Percentiles rank a stretch among this genome's conserved stretches.
phyloP scores from a whole-genome alignment of 352 stramenopile species.

The Pythium sp. region DNA sequence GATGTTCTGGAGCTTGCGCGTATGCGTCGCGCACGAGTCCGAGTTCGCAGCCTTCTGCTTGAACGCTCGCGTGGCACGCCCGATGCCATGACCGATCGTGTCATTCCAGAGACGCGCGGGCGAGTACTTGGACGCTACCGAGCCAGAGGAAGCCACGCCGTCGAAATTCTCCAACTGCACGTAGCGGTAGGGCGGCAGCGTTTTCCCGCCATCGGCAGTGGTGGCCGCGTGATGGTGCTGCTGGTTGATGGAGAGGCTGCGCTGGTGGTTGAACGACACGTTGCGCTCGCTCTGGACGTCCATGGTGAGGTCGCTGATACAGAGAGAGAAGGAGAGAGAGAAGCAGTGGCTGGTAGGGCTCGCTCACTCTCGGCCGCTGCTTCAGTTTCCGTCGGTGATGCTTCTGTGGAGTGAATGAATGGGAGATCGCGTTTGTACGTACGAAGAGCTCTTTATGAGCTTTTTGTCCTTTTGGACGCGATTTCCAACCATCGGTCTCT shows the following conservation, averaged over 20 bases:
- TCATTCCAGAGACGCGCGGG: constrained; percentile 11
- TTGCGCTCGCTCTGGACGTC: neutral
- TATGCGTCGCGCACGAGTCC: neutral
- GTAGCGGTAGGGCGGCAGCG: constrained; percentile 1
- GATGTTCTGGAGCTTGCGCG: constrained; percentile 7
- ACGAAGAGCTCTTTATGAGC: neutral
- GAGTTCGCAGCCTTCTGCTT: neutral
- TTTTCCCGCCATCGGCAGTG: constrained; percentile 1
- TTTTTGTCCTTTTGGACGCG: neutral
- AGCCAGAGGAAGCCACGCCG: neutral
- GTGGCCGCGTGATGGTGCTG: neutral
- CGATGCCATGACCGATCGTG: constrained; percentile 16
- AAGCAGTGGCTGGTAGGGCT: neutral
- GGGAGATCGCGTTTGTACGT: neutral
- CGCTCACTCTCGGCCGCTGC: neutral
- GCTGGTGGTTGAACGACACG: constrained; percentile 1
- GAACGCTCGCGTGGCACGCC: neutral
- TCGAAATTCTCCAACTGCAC: constrained; percentile 8
- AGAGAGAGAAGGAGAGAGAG: neutral
- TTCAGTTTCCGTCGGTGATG: constrained; percentile 2
- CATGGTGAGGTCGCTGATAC: neutral
- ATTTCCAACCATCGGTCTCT: constrained; percentile 1
- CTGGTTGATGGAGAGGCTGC: constrained; percentile 1
- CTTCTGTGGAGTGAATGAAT: neutral
- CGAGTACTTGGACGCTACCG: neutral